These are phyloP conservation scores for Asclepias syriaca DNA, from an alignment of 257 asterid genomes.

Conservation along the genomic window DNA sequence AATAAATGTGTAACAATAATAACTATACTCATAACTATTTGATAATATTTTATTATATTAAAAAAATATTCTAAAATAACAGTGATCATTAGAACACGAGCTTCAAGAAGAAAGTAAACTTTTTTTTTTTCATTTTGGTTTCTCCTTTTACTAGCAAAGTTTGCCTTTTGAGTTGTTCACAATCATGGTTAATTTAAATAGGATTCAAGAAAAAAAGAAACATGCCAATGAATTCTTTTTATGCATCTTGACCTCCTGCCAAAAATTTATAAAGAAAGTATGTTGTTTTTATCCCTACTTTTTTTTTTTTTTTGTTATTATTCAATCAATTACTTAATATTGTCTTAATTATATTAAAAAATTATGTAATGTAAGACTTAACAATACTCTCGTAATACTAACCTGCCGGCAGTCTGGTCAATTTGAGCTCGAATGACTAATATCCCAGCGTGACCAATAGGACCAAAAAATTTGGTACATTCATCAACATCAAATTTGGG, in stretches of 20 bases:
- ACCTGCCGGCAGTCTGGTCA: slow-evolving; percentile 70
- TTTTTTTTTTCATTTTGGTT: slow-evolving; percentile 8
- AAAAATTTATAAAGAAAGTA: not conserved
- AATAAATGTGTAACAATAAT: no score
- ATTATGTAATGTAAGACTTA: no score
- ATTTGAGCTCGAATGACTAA: slow-evolving; percentile 59
- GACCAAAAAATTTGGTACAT: slow-evolving; percentile 61
- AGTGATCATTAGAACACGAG: no score
- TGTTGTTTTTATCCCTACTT: not conserved
- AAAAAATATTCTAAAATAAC: no score
- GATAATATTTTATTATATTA: no score
- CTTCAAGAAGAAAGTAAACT: no score
- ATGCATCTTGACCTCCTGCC: not conserved
- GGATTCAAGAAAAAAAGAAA: not conserved
- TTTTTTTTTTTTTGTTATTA: no score
- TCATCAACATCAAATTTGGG: slow-evolving; percentile 61
- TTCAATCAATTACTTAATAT: no score
- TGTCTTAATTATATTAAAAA: no score
- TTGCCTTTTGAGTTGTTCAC: slow-evolving; percentile 21
- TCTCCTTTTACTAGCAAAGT: slow-evolving; percentile 17
- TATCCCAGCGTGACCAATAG: slow-evolving; percentile 47
- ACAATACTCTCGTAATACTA: not conserved
- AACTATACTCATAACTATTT: no score
- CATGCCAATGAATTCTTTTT: not conserved
- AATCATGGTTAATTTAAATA: slow-evolving; percentile 1